Conservation (phyloP, 495 filamentous ascomycete species). For the Cercophora scortea region DNA sequence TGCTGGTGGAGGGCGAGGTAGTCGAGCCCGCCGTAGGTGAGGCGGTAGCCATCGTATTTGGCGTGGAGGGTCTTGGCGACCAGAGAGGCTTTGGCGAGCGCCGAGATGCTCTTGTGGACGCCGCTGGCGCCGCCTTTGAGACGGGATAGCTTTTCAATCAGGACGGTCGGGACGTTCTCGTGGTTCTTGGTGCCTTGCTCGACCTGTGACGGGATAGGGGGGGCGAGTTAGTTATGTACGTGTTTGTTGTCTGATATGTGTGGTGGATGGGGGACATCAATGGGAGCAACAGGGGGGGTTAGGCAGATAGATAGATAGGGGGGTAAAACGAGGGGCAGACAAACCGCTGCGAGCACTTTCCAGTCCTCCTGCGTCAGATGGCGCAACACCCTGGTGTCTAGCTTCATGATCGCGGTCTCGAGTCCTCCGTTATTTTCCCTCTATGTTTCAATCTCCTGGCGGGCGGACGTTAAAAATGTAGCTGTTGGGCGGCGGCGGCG, state of each 20-base stretch:
- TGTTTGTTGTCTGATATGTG: background rate
- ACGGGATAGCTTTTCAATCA: slow-evolving; percentile 77
- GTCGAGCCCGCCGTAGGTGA: slow-evolving; percentile 94
- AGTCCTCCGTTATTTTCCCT: too few species aligned
- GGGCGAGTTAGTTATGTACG: background rate
- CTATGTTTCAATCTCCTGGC: too few species aligned
- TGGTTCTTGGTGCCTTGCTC: slow-evolving; percentile 94
- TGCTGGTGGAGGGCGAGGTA: slow-evolving; percentile 91
- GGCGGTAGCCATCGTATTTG: slow-evolving; percentile 94
- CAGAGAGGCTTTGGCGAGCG: slow-evolving; percentile 82
- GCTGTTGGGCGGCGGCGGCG: too few species aligned
- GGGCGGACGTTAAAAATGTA: too few species aligned
- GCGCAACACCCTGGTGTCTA: slow-evolving; percentile 84
- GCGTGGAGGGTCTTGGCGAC: slow-evolving; percentile 92
- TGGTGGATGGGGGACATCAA: background rate
- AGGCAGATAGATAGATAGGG: background rate
- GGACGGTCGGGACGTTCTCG: slow-evolving; percentile 84
- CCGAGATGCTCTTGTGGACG: slow-evolving; percentile 82
- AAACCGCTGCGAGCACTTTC: slow-evolving; percentile 85
- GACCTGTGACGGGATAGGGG: slow-evolving; percentile 46
- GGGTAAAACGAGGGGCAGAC: slow-evolving; percentile 13
- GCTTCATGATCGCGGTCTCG: slow-evolving; percentile 59
- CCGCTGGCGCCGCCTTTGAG: slow-evolving; percentile 69
- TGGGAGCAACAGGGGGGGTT: background rate
- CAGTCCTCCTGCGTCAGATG: slow-evolving; percentile 91